Base-by-base conservation (phyloP, 73 alveolate species). In the Paramecium sonneborni region DNA sequence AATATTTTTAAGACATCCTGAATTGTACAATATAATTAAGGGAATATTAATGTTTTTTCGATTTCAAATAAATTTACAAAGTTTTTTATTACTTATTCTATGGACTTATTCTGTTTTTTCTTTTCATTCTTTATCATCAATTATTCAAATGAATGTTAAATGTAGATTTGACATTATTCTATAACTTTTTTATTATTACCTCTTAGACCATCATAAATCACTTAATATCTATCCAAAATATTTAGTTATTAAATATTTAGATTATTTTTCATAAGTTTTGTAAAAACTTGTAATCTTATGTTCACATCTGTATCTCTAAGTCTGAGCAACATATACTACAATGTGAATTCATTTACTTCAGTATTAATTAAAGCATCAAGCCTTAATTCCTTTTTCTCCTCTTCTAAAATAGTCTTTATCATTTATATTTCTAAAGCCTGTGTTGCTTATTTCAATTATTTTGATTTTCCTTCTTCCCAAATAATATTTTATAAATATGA, bases 281-380 rank as follows among this genome's bases (percentile, higher is more conserved):
- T 88, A 38, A 88, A 70, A 24, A 88, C 89, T 6, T 57, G 30
- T 1, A 62, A 57, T 70, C 94, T 70, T 10, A 88, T 76, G 28
- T 69, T 85, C 9, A 55, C 85, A 72, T 88, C 76, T 4, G 52
- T 48, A 88, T 88, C 94, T 70, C 94, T 88, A 12, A 88, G 35
- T 88, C 94, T 88, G 30, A 48, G 35, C 5, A 88, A 70, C 14
- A 88, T 34, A 70, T 35, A 82, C 6, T 82, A 82, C 57, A 88
- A 62, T 0, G 94, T 69, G 2, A 69, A 39, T 15, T 88, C 94
- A 70, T 88, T 88, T 82, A 88, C 41, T 88, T 88, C 94, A 21
- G 84, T 46, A 30, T 88, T 88, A 15, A 62, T 88, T 32, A 88
- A 37, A 18, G 94, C 89, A n/a, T 69, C 69, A 10, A 69, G 26